Evolutionary conservation across 2,329 filamentous ascomycete species (phyloP).

Genomic region (Thielaviopsis musarum): DNA sequence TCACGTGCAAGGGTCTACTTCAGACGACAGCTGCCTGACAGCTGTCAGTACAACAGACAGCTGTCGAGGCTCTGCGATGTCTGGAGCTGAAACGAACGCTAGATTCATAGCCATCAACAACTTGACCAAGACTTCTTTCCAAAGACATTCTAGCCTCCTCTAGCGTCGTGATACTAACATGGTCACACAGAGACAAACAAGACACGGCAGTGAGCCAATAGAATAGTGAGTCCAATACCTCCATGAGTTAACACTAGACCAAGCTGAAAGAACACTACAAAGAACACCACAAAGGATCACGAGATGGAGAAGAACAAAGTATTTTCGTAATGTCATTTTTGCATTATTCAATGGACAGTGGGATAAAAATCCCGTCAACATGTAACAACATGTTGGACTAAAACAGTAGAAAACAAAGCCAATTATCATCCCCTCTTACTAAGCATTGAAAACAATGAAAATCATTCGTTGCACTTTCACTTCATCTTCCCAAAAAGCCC

Average conservation of each 20-base stretch:
- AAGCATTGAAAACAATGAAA: constrained; percentile 11
- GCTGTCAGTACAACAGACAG: neutral
- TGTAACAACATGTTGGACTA: constrained; percentile 9
- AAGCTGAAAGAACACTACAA: neutral
- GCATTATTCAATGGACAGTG: constrained; percentile 2
- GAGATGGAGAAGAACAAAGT: neutral
- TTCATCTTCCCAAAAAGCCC: constrained; percentile 1
- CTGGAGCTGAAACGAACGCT: neutral
- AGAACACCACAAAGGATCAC: neutral
- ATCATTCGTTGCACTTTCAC: constrained; percentile 10
- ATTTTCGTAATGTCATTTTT: constrained; percentile 5
- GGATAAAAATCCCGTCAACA: constrained; percentile 1
- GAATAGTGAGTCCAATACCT: neutral
- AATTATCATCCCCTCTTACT: constrained; percentile 5
- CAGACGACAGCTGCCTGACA: neutral
- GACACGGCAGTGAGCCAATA: neutral
- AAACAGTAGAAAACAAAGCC: neutral
- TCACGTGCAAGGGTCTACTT: neutral
- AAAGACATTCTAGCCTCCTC: neutral
- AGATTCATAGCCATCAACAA: neutral
- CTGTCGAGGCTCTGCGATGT: neutral
- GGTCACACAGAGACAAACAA: neutral
- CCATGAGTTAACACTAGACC: neutral
- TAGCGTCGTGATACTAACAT: neutral
- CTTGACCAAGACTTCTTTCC: too few relatives aligned